These are phyloP conservation scores for Boletus subcaerulescens DNA, from an alignment of 768 basidiomycete genomes.

Conservation along the genomic window DNA sequence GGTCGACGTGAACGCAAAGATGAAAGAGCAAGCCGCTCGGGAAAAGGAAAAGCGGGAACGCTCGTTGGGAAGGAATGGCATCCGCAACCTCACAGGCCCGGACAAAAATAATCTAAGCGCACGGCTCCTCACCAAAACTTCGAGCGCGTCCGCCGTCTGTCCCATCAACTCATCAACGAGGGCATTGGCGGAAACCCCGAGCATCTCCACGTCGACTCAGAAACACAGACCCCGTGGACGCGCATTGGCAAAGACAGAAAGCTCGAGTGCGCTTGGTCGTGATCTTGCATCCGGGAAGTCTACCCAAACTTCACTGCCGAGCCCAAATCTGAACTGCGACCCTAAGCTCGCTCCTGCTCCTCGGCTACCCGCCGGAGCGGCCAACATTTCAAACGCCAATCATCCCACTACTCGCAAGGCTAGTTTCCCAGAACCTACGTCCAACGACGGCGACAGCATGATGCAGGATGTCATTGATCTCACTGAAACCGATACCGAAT, in stretches of 20 bases:
- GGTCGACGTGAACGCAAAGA: slow-evolving; percentile 26
- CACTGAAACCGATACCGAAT: slow-evolving; percentile 19
- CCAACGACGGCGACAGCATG: slow-evolving; percentile 3
- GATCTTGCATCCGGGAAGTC: slow-evolving; percentile 12
- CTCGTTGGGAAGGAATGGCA: neutral
- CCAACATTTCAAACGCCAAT: neutral
- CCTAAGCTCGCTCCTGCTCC: slow-evolving; percentile 1
- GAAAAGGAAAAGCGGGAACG: slow-evolving; percentile 2
- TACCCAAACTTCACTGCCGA: slow-evolving; percentile 10
- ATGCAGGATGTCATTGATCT: slow-evolving; percentile 23
- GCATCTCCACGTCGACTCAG: neutral
- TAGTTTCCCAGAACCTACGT: neutral
- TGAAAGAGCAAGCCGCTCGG: slow-evolving; percentile 21
- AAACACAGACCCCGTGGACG: slow-evolving; percentile 2
- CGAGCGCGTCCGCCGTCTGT: slow-evolving; percentile 14
- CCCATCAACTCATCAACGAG: neutral
- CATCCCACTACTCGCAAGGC: neutral
- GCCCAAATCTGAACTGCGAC: slow-evolving; percentile 9
- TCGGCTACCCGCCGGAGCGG: neutral
- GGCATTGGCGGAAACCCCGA: neutral
- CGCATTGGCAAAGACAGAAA: slow-evolving; percentile 3
- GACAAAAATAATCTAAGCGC: neutral
- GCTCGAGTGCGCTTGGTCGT: neutral
- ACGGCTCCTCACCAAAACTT: slow-evolving; percentile 14
- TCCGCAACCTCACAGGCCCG: neutral